Conservation (phyloP, 2,329 filamentous ascomycete species). For the Sporothrix humicola region DNA sequence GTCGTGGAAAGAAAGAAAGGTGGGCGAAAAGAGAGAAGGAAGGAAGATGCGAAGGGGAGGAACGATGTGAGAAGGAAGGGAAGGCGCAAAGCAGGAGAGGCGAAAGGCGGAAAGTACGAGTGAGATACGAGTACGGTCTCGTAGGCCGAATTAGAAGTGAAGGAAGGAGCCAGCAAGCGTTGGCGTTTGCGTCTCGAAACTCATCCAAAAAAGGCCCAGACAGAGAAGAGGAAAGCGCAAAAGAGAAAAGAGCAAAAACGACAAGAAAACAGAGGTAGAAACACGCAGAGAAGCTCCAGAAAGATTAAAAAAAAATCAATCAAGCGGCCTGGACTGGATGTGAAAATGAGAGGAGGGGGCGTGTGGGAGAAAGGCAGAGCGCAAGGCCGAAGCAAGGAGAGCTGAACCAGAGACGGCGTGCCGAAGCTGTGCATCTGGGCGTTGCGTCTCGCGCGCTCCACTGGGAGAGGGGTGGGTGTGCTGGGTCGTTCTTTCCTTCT, state of each 20-base stretch:
- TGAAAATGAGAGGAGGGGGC: conserved; percentile 17
- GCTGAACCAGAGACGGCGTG: conserved; percentile 30
- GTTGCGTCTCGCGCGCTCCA: conserved; percentile 32
- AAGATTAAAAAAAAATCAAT: conserved; percentile 25
- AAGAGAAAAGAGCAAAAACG: conserved; percentile 16
- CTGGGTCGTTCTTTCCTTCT: conserved; percentile 15
- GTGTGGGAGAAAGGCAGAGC: conserved; percentile 1
- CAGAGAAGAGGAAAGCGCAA: neutral
- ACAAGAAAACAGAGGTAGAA: neutral
- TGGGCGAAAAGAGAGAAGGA: neutral
- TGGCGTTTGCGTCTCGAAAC: conserved; percentile 30
- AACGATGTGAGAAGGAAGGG: neutral
- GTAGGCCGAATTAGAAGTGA: conserved; percentile 20
- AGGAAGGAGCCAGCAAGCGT: conserved; percentile 35
- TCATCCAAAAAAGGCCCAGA: neutral
- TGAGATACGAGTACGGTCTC: conserved; percentile 11
- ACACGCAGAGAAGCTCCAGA: conserved; percentile 19
- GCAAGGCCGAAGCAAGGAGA: conserved; percentile 25
- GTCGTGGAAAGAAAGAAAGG: conserved; percentile 25
- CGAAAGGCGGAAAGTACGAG: conserved; percentile 16
- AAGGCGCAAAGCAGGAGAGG: conserved; percentile 2
- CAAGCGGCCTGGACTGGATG: conserved; percentile 2
- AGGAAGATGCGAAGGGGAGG: conserved; percentile 12
- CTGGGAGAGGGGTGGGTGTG: conserved; percentile 26
- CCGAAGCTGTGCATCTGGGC: conserved; percentile 34